Evolutionary conservation across 192 early-diverging fungal species (phyloP).

Genomic region (Podila epigama): DNA sequence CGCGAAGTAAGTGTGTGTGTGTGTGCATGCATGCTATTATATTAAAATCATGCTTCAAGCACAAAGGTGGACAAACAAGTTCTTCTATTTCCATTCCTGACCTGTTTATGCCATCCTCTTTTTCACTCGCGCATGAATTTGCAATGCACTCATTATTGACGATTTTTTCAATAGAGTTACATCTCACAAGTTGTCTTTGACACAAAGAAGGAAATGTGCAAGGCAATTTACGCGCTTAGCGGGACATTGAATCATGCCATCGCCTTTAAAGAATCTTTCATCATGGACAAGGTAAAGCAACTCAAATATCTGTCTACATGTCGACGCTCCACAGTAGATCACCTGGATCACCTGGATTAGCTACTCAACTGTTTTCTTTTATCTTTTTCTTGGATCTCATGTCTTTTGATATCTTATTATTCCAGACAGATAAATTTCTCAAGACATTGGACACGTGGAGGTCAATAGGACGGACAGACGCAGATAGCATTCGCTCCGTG

Average conservation of each 20-base stretch:
- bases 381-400: background rate
- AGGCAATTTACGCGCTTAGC: conserved; percentile 34
- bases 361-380: background rate
- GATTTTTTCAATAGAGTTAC: background rate
- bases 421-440: conserved; percentile 29
- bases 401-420: background rate
- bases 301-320: background rate
- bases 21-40: background rate
- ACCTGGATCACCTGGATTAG: background rate
- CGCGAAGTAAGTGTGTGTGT: conserved; percentile 21
- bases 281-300: conserved; percentile 37
- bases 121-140: background rate
- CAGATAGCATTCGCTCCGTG: background rate
- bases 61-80: too few species aligned
- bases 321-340: background rate
- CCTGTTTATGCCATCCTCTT: background rate
- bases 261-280: conserved; percentile 30
- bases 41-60: too few species aligned
- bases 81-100: too few species aligned
- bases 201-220: conserved; percentile 35
- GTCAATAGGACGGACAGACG: conserved; percentile 4
- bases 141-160: background rate
- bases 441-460: conserved; percentile 20
- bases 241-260: conserved; percentile 36
- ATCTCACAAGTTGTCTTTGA: conserved; percentile 19